Evolutionary conservation across 129 eudicot genomes (phyloP).

Genomic region (Escallonia rubra): DNA sequence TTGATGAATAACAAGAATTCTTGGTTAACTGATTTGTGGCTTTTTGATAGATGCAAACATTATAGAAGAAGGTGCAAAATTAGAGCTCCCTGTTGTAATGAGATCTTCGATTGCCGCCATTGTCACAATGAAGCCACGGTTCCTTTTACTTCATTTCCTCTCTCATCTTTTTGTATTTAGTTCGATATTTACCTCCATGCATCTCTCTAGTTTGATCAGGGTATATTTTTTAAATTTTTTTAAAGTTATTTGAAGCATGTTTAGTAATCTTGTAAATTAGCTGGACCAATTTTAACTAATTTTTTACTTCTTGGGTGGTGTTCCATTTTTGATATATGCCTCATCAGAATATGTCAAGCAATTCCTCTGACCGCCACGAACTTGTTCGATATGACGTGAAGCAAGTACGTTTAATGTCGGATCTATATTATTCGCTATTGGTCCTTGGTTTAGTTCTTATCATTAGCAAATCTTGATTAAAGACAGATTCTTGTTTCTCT

Average conservation of each 20-base stretch:
- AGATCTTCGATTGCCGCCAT: slow-evolving; percentile 89
- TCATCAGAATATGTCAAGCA: slow-evolving; percentile 56
- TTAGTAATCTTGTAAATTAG: background rate
- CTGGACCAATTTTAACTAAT: background rate
- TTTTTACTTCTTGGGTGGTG: background rate
- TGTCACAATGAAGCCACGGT: slow-evolving; percentile 97
- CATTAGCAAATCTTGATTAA: background rate
- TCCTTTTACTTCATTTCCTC: background rate
- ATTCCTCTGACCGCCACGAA: slow-evolving; percentile 71
- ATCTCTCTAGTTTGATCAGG: slow-evolving; percentile 5
- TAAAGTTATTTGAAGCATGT: background rate
- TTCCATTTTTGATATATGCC: background rate
- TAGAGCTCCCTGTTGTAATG: slow-evolving; percentile 97
- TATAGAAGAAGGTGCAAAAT: slow-evolving; percentile 94
- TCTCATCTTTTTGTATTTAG: background rate
- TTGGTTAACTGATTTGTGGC: background rate
- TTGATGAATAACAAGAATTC: background rate
- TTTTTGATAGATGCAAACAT: slow-evolving; percentile 73
- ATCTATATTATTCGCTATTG: slow-evolving; percentile 1
- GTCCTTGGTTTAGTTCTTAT: too few relatives aligned
- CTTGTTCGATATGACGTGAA: slow-evolving; percentile 63
- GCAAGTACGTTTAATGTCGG: slow-evolving; percentile 48
- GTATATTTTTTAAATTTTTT: background rate
- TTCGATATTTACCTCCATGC: background rate
- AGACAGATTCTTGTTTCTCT: slow-evolving; percentile 1